Conservation (phyloP, 768 basidiomycete species). For the Sarcomyxa edulis region DNA sequence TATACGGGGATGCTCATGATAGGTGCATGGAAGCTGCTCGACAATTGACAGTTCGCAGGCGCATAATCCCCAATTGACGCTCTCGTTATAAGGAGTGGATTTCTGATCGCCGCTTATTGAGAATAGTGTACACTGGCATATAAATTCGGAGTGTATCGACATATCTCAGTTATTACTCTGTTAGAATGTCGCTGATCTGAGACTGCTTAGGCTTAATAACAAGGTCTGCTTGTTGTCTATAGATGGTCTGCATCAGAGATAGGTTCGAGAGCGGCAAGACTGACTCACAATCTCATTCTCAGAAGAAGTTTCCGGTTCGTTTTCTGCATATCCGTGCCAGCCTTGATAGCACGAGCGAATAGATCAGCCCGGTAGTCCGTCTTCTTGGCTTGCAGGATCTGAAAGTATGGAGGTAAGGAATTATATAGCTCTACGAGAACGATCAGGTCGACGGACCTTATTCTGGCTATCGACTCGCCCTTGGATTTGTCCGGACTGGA, state of each 20-base stretch:
- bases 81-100: no score
- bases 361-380: slow-evolving; percentile 75
- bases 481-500: slow-evolving; percentile 72
- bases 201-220: slow-evolving; percentile 66
- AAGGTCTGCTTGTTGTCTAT: slow-evolving; percentile 77
- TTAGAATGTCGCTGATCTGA: no score
- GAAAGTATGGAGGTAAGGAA: slow-evolving; percentile 4
- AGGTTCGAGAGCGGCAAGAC: slow-evolving; percentile 2
- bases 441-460: slow-evolving; percentile 44
- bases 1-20: no score
- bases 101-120: no score
- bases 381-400: slow-evolving; percentile 80
- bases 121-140: no score
- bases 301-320: slow-evolving; percentile 76
- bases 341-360: slow-evolving; percentile 70
- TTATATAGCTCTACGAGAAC: slow-evolving; percentile 5
- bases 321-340: slow-evolving; percentile 64
- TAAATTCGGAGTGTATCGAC: no score
- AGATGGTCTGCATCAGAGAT: neutral
- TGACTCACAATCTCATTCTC: slow-evolving; percentile 76
- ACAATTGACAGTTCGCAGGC: no score
- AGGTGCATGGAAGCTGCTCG: no score
- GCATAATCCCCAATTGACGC: no score
- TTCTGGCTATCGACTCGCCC: slow-evolving; percentile 87
- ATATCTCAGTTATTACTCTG: no score